A percentile compares a stretch with the other conserved stretches of the same genome.
These are phyloP conservation scores for Zygotorulaspora florentina DNA, from an alignment of 805 yeast genomes.

Conservation along the genomic window DNA sequence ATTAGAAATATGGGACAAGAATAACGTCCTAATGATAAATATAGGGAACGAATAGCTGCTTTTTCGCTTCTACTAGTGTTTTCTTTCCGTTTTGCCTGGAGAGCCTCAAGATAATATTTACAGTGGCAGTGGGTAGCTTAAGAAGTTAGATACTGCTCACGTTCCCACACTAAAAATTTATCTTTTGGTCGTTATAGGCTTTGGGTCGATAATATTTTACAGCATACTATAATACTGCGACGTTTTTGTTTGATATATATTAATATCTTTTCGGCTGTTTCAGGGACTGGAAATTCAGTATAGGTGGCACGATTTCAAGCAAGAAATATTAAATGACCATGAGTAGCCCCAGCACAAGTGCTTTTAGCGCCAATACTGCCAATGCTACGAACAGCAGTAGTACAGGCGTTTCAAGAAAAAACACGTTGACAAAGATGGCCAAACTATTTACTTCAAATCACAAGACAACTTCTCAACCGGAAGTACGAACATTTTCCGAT, in stretches of 20 bases:
- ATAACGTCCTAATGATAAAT: too few relatives aligned
- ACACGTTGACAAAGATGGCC: slow-evolving; percentile 13
- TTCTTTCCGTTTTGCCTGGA: too few relatives aligned
- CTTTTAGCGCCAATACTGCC: background rate
- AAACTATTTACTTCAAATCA: slow-evolving; percentile 10
- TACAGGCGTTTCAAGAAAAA: slow-evolving; percentile 12
- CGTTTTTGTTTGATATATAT: background rate
- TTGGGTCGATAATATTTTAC: background rate
- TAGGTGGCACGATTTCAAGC: too few relatives aligned
- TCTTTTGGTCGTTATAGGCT: background rate
- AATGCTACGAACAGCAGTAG: slow-evolving; percentile 1
- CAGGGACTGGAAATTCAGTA: too few relatives aligned
- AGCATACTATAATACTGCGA: background rate
- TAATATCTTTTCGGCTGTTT: too few relatives aligned
- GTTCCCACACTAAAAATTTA: background rate
- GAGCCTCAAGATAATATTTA: background rate
- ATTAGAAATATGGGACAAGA: background rate
- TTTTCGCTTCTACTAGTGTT: too few relatives aligned
- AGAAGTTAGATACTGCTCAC: too few relatives aligned
- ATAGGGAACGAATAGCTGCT: too few relatives aligned
- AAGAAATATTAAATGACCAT: too few relatives aligned
- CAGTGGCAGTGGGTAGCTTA: background rate
- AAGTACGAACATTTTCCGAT: background rate
- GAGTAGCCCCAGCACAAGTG: background rate
- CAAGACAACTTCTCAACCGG: background rate